phyloP scores from a whole-genome alignment of 371 early-diverging fungal genomes.

The Chytridiales sp. region DNA sequence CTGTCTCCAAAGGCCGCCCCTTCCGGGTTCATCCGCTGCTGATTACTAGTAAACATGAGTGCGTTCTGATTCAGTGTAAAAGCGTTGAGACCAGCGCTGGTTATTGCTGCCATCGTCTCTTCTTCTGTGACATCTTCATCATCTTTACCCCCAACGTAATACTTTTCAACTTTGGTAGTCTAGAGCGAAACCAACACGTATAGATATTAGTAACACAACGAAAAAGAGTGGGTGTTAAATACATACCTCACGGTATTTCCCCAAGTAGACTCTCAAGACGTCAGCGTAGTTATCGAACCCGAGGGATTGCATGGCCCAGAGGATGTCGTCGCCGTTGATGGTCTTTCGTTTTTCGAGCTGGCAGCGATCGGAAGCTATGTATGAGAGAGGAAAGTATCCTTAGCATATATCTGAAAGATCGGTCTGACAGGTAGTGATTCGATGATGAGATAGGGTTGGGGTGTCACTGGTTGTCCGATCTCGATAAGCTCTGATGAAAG shows the following conservation, averaged over 20 bases:
- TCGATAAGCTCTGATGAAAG: neutral
- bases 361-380: conserved; percentile 90
- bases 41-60: too few species aligned
- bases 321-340: conserved; percentile 98
- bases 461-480: neutral
- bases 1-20: too few species aligned
- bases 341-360: conserved; percentile 97
- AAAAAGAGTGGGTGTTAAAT: too few species aligned
- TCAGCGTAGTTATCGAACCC: conserved; percentile 98
- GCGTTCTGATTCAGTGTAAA: too few species aligned
- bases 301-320: conserved; percentile 98
- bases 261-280: conserved; percentile 87
- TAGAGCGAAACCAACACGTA: too few species aligned
- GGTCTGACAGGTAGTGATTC: neutral
- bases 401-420: neutral
- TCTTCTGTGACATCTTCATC: too few species aligned
- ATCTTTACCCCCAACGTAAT: too few species aligned
- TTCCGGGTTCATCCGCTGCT: too few species aligned
- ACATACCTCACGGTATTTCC: conserved; percentile 88
- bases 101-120: too few species aligned
- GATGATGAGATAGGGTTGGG: neutral
- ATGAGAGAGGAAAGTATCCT: neutral
- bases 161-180: too few species aligned
- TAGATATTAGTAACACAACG: too few species aligned
- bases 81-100: too few species aligned